Base-by-base conservation (phyloP, 2,329 filamentous ascomycete genomes). In the Ophiostoma ips region DNA sequence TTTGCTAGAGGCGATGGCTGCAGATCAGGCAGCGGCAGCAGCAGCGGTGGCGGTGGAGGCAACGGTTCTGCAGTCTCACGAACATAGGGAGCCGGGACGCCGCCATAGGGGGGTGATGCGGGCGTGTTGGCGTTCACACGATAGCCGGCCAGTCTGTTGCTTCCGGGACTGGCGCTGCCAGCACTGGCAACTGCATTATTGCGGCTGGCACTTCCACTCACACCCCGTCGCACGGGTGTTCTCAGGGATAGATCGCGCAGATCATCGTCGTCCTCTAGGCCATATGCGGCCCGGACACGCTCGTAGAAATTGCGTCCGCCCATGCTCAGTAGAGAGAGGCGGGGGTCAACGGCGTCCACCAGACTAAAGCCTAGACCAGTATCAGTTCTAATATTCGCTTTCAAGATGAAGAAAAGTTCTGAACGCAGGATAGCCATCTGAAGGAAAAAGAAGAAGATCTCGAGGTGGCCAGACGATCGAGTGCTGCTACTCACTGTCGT, bases 221-320 rank as follows among this genome's bases (percentile, higher is more conserved):
- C 16, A 8, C 18, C 37, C 15, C 10, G 3, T 3, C 37, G 37
- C 12, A 11, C 6, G 38, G 13, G n/a, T 7, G 38, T 9, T 12
- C 21, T 5, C 7, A 24, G 11, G 7, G 40, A 1, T 15, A 43
- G 15, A 10, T 30, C 15, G 9, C 24, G 7, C 21, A 35, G 21
- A 9, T 21, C 38, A 5, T 33, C 24, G 18, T 46, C 49, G 7
- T 40, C 38, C 15, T 46, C 44, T 4, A 52, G 41, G 35, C 38
- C 45, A n/a, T 52, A 52, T 12, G 44, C 50, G 3, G 38, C 52
- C 13, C 47, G 37, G 11, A 52, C 52, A 19, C 47, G 50, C 11
- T 52, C 50, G 35, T 48, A 52, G 7, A 52, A 13, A 2, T 19
- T 41, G 33, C 18, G 16, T 34, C 19, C 34, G 11, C 30, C 13